Evolutionary conservation across 2,329 filamentous ascomycete species (phyloP).

Genomic region (Chaetothyriales sp.): DNA sequence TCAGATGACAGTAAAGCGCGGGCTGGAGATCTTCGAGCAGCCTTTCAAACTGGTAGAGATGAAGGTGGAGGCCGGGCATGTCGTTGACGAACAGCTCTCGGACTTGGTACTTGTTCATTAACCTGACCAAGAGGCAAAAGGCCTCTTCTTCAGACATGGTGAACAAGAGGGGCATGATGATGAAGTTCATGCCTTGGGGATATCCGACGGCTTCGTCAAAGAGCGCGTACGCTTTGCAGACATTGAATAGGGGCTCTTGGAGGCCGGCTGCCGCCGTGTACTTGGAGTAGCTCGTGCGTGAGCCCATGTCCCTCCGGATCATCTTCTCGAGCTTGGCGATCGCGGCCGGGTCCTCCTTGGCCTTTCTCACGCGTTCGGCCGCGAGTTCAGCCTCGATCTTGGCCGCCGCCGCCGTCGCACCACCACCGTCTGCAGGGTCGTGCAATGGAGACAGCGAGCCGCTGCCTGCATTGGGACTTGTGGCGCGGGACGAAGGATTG

Average conservation of each 20-base stretch:
- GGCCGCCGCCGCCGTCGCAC: slow-evolving; percentile 29
- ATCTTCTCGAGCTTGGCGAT: slow-evolving; percentile 77
- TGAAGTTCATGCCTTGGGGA: slow-evolving; percentile 97
- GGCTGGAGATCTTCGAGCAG: slow-evolving; percentile 88
- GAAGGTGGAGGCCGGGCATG: slow-evolving; percentile 90
- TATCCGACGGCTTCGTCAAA: slow-evolving; percentile 93
- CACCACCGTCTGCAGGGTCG: slow-evolving; percentile 50
- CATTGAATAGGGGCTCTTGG: slow-evolving; percentile 84
- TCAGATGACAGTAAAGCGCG: slow-evolving; percentile 85
- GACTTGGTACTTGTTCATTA: slow-evolving; percentile 94
- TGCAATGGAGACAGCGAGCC: slow-evolving; percentile 44
- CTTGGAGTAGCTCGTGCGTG: slow-evolving; percentile 91
- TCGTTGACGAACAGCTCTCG: slow-evolving; percentile 88
- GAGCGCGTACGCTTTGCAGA: slow-evolving; percentile 94
- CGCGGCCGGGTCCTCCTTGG: slow-evolving; percentile 60
- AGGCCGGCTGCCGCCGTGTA: slow-evolving; percentile 82
- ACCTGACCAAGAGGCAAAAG: slow-evolving; percentile 76
- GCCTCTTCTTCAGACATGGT: slow-evolving; percentile 99
- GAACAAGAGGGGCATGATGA: slow-evolving; percentile 91
- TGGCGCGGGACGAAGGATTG: slow-evolving; percentile 51
- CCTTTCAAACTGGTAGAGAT: slow-evolving; percentile 88
- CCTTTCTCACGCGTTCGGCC: slow-evolving; percentile 60
- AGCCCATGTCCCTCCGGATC: slow-evolving; percentile 80
- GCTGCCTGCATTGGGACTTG: slow-evolving; percentile 41
- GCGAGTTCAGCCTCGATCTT: slow-evolving; percentile 52